Percentiles rank a stretch among this genome's conserved stretches.
phyloP scores from a whole-genome alignment of 495 filamentous ascomycete genomes.

The Symbiotaphrina buchneri region DNA sequence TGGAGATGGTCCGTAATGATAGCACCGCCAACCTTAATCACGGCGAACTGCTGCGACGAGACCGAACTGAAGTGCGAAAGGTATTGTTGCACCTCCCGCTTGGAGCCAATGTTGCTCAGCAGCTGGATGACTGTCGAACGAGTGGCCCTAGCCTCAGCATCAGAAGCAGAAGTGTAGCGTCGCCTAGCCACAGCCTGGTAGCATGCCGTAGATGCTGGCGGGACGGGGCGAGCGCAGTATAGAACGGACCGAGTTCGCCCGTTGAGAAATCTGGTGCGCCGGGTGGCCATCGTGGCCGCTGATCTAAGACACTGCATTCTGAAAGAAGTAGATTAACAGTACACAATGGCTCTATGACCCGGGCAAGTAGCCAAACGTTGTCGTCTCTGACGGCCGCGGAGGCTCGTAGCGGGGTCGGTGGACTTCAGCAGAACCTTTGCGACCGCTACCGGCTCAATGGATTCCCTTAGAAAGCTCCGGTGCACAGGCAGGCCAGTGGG shows the following conservation, averaged over 20 bases:
- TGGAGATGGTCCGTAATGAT: slow-evolving; percentile 92
- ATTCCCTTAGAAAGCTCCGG: too few species aligned
- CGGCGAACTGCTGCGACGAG: slow-evolving; percentile 92
- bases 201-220: background rate
- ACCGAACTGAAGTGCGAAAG: slow-evolving; percentile 95
- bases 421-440: too few species aligned
- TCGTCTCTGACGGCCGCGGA: too few species aligned
- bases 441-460: too few species aligned
- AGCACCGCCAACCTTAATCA: slow-evolving; percentile 96
- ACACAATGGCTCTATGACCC: too few species aligned
- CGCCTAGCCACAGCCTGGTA: slow-evolving; percentile 8
- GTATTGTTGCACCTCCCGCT: slow-evolving; percentile 95
- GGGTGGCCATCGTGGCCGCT: too few species aligned
- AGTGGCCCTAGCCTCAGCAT: slow-evolving; percentile 29
- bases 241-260: background rate
- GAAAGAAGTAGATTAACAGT: too few species aligned
- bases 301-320: too few species aligned
- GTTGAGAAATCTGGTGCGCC: too few species aligned
- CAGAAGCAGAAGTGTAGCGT: slow-evolving; percentile 21
- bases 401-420: too few species aligned
- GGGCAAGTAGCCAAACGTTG: too few species aligned
- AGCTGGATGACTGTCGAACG: slow-evolving; percentile 83
- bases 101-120: slow-evolving; percentile 88
- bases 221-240: background rate
- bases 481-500: too few species aligned